Evolutionary conservation across 805 yeast species (phyloP), one percentile per base, ranked within the genome.

Genomic region (Myxozyma udenii): DNA sequence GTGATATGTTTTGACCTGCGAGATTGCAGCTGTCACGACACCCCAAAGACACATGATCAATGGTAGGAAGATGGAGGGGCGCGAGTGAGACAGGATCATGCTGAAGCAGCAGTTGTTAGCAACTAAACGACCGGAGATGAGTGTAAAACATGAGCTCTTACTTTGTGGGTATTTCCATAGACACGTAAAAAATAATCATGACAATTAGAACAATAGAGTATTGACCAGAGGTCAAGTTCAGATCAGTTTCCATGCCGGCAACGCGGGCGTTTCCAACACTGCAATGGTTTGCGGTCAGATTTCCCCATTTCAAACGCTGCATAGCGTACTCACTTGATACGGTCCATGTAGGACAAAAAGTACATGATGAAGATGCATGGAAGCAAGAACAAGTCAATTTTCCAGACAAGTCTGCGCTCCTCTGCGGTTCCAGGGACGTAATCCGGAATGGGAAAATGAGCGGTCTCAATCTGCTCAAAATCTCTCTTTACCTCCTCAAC

Each of bases 21-120:
- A 80, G 41, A 78, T 71, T 12, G 76, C 74, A 37, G 83, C 71
- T 1, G 89, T 83, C 50, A 84, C 74, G 48, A 82, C 68, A 1
- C 87, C 77, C 90, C 71, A 68, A 21, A 59, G 49, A n/a, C 66
- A 68, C 44, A 67, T 68, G 23, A 63, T 62, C 4, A 68, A 63
- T 19, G 71, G 60, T 4, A 70, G 66, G 38, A 5, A 65, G 51
- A 12, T 71, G 70, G 25, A 41, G 11, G 41, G 49, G 33, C 55
- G 44, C 18, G 51, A 22, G 28, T 25, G 41, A 4, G 47, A 22
- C 23, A 48, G 43, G 11, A 48, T 42, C 51, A 48, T 48, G 18
- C 51, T 48, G 23, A 2, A 46, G 24, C n/a, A 26, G n/a, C n/a
- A n/a, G n/a, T n/a, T n/a, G 21, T 3, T 7, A 32, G 25, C 2